Evolutionary conservation across 495 filamentous ascomycete species (phyloP).

Genomic region (Amphirosellinia nigrospora): DNA sequence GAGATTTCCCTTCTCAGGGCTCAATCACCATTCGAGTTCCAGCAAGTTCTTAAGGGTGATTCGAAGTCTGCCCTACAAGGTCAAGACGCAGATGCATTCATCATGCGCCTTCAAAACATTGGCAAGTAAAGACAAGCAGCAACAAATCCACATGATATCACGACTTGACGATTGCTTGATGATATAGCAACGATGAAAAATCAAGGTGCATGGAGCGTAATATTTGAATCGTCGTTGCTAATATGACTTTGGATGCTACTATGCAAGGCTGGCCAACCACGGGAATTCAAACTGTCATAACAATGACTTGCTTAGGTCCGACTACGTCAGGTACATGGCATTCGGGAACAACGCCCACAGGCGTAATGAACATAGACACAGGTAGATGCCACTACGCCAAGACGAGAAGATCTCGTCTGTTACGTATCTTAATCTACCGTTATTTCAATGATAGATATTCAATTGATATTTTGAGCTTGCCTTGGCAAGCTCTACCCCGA

Average conservation of each 20-base stretch:
- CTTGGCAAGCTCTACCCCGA: background rate
- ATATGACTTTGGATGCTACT: background rate
- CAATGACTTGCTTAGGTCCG: background rate
- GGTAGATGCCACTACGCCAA: background rate
- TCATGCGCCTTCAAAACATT: constrained; percentile 9
- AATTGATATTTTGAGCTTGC: constrained; percentile 3
- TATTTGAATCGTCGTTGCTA: constrained; percentile 3
- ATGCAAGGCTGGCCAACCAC: background rate
- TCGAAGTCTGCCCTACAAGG: constrained; percentile 1
- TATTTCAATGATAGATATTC: constrained; percentile 6
- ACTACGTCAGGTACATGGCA: background rate
- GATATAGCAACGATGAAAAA: background rate
- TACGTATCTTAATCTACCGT: background rate
- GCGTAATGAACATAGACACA: constrained; percentile 2
- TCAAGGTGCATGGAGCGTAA: constrained; percentile 2
- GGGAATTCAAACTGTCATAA: background rate
- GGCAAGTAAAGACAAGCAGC: background rate
- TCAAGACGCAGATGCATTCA: constrained; percentile 20
- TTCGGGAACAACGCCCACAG: background rate
- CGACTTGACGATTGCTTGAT: constrained; percentile 17
- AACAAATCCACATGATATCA: background rate
- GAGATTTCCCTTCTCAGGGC: constrained; percentile 51
- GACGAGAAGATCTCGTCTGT: background rate
- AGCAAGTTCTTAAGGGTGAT: constrained; percentile 32
- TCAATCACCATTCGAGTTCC: constrained; percentile 41